Evolutionary conservation across 768 basidiomycete species (phyloP), one percentile per base, ranked within the genome.

Genomic region (Filobasidium floriforme): DNA sequence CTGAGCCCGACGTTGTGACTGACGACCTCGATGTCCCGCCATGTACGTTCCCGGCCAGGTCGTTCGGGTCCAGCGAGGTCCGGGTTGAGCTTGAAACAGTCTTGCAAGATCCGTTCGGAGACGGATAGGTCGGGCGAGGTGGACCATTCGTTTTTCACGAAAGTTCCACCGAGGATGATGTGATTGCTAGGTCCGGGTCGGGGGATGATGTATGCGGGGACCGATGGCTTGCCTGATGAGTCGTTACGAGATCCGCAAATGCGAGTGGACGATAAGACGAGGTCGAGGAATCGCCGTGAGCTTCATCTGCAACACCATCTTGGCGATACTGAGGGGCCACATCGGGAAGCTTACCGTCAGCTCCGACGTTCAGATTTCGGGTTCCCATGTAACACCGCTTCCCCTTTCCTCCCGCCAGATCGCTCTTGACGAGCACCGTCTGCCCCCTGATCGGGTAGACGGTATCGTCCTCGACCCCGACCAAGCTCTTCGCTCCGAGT

Each of bases 371-470:
- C 18, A 63, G 32, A 7, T 54, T 60, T 37, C 57, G 41, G 15
- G 68, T 69, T 22, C 68, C 70, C 80, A 66, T 75, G 54, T 29
- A 65, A 66, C 71, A 70, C 64, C 81, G 80, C 52, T 79, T 82
- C 54, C 89, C 80, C 79, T 83, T 82, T 0, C 89, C 87, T 1
- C 89, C 88, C 44, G 54, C 54, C 24, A 57, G 29, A 57, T 57
- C 54, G n/a, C 54, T 57, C 84, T 62, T 78, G 24, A 93, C 81
- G 19, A 92, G 76, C 10, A 92, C 85, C 0, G 89, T 87, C 79
- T 94, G 92, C 9, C 92, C 92, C 52, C 90, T 82, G 69, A 92
- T 83, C 0, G 92, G 90, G 73, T 84, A 85, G 26, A 92, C 80
- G 19, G 28, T 51, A 60, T 82, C 81, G 76, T 96, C 92, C 72